phyloP scores from a whole-genome alignment of 2,329 filamentous ascomycete species.

The Curvularia eragrostidis region DNA sequence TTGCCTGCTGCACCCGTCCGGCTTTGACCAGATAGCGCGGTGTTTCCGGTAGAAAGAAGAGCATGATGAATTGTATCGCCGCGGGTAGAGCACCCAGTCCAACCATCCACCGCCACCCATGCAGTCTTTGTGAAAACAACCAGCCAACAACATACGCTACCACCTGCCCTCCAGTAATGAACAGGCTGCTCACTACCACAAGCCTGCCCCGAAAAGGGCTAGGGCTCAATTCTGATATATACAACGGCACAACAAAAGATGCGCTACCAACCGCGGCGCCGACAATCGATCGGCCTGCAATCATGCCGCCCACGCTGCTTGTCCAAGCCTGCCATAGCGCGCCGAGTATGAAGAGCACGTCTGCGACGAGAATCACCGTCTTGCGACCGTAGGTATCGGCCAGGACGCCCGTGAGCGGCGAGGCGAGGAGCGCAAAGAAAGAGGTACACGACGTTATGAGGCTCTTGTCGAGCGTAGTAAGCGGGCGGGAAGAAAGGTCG shows the following conservation, averaged over 20 bases:
- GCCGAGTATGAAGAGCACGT: slow-evolving; percentile 70
- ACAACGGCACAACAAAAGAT: slow-evolving; percentile 80
- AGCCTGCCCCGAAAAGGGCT: slow-evolving; percentile 76
- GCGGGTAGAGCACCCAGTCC: slow-evolving; percentile 83
- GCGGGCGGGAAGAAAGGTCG: slow-evolving; percentile 58
- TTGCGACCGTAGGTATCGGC: slow-evolving; percentile 83
- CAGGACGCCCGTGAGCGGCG: slow-evolving; percentile 61
- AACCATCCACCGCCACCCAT: slow-evolving; percentile 90
- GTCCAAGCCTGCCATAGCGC: slow-evolving; percentile 70
- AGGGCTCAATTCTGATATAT: slow-evolving; percentile 82
- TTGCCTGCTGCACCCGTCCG: slow-evolving; percentile 66
- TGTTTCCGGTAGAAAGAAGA: slow-evolving; percentile 82
- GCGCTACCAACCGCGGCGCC: slow-evolving; percentile 77
- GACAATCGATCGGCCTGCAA: slow-evolving; percentile 71
- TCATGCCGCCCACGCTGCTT: slow-evolving; percentile 67
- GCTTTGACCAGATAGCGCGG: slow-evolving; percentile 84
- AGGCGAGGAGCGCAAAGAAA: slow-evolving; percentile 63
- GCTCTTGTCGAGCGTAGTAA: slow-evolving; percentile 63
- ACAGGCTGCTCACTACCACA: slow-evolving; percentile 81
- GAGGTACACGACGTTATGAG: slow-evolving; percentile 65
- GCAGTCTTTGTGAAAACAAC: slow-evolving; percentile 63
- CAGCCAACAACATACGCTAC: slow-evolving; percentile 87
- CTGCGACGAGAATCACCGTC: slow-evolving; percentile 73
- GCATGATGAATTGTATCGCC: slow-evolving; percentile 69
- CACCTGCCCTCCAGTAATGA: slow-evolving; percentile 87